These are phyloP conservation scores for Apiospora sp. DNA, from an alignment of 2,329 filamentous ascomycete species.

Conservation along the genomic window DNA sequence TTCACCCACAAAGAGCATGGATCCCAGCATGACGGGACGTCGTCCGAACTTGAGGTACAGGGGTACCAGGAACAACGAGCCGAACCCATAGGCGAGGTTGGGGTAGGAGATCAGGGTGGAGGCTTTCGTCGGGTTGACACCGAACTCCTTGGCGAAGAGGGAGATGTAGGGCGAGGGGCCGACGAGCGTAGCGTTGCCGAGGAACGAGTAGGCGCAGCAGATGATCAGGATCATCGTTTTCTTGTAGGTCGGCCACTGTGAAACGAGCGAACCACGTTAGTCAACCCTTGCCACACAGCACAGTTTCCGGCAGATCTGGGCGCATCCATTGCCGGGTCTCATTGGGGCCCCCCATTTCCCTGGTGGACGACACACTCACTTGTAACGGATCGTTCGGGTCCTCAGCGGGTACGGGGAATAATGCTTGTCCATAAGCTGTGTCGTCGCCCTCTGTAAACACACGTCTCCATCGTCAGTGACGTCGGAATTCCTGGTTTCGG, in stretches of 20 bases:
- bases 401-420: constrained; percentile 67
- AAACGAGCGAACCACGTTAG: constrained; percentile 1
- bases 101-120: constrained; percentile 66
- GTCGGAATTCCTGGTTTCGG: background rate
- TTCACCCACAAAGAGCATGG: constrained; percentile 44
- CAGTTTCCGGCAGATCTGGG: background rate
- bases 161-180: constrained; percentile 66
- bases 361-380: constrained; percentile 38
- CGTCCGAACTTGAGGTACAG: constrained; percentile 60
- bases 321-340: background rate
- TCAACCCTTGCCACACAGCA: background rate
- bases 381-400: constrained; percentile 68
- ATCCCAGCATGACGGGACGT: constrained; percentile 52
- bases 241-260: constrained; percentile 61
- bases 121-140: constrained; percentile 57
- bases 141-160: constrained; percentile 60
- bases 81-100: constrained; percentile 67
- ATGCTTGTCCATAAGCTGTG: constrained; percentile 65
- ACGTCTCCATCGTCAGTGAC: background rate
- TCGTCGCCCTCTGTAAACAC: constrained; percentile 60
- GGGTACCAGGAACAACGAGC: constrained; percentile 63
- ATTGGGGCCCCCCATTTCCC: background rate
- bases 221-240: constrained; percentile 64
- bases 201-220: constrained; percentile 63
- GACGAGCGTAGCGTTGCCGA: constrained; percentile 63